Conservation (phyloP, 2,329 filamentous ascomycete species). For the Teratosphaeria nubilosa region DNA sequence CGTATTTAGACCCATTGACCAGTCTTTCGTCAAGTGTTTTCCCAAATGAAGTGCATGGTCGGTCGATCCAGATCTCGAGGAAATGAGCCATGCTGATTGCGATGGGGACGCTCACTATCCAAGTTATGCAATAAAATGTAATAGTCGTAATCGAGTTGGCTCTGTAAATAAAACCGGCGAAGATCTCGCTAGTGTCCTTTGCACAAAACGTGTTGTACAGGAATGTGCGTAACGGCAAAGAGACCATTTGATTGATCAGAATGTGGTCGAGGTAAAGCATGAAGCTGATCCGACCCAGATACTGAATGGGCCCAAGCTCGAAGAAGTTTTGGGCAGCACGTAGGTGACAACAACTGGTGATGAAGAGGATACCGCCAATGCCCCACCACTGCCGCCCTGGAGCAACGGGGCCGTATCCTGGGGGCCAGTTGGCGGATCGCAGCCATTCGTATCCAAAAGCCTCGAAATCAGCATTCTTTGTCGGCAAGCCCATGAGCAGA, state of each 20-base stretch:
- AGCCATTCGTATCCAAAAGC: slow-evolving; percentile 10
- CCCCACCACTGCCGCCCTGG: slow-evolving; percentile 9
- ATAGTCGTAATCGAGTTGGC: not conserved
- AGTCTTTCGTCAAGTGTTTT: not conserved
- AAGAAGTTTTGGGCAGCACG: slow-evolving; percentile 5
- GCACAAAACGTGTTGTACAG: not conserved
- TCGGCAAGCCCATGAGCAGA: not conserved
- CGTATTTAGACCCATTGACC: not conserved
- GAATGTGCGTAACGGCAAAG: not conserved
- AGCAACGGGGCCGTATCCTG: not conserved
- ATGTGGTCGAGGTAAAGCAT: slow-evolving; percentile 15
- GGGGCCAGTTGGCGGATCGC: not conserved
- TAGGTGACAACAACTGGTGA: slow-evolving; percentile 9
- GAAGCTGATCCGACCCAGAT: slow-evolving; percentile 12
- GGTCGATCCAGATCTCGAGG: not conserved
- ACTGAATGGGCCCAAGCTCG: slow-evolving; percentile 5
- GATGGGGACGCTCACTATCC: not conserved
- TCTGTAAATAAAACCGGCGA: not conserved
- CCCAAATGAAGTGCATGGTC: not conserved
- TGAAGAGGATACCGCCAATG: slow-evolving; percentile 12
- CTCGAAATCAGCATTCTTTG: slow-evolving; percentile 1
- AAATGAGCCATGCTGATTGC: not conserved
- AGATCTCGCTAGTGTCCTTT: not conserved
- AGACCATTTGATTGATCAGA: not conserved
- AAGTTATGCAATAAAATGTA: not conserved